phyloP scores from a whole-genome alignment of 495 filamentous ascomycete genomes.

The Penicillium roqueforti region DNA sequence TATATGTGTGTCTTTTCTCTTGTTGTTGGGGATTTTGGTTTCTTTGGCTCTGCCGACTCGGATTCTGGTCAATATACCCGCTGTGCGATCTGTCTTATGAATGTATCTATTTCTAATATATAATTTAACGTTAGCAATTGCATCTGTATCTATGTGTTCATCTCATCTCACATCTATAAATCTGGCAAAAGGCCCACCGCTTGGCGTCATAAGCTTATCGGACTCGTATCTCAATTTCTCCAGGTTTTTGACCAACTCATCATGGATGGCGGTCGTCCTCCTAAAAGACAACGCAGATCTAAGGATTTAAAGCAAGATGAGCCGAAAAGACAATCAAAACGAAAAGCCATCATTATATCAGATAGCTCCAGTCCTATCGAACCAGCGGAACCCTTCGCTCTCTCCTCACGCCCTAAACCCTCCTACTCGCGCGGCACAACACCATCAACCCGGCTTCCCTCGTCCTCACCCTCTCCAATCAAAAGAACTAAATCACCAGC shows the following conservation, averaged over 20 bases:
- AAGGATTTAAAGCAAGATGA: not conserved
- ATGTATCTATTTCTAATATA: not conserved
- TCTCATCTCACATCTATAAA: not conserved
- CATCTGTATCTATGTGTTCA: not conserved
- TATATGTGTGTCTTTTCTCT: not conserved
- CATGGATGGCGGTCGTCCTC: slow-evolving; percentile 46
- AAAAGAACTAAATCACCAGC: slow-evolving; percentile 10
- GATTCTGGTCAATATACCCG: slow-evolving; percentile 18
- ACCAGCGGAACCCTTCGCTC: slow-evolving; percentile 5
- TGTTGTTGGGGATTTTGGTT: not conserved
- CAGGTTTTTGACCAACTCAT: slow-evolving; percentile 8
- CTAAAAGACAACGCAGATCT: slow-evolving; percentile 44
- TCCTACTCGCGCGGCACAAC: slow-evolving; percentile 11
- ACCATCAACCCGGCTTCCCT: slow-evolving; percentile 7
- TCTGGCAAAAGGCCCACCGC: not conserved
- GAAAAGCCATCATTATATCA: not conserved
- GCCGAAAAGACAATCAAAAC: not conserved
- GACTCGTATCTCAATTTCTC: slow-evolving; percentile 13
- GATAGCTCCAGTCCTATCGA: slow-evolving; percentile 2
- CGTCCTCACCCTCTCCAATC: slow-evolving; percentile 22
- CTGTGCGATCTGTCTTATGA: slow-evolving; percentile 4
- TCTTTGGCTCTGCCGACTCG: not conserved
- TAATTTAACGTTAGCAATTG: not conserved
- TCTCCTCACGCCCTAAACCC: slow-evolving; percentile 15
- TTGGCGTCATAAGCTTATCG: slow-evolving; percentile 20